A percentile compares a stretch with the other conserved stretches of the same genome.
These are phyloP conservation scores for Pyrus communis DNA, from an alignment of 306 rosid species.

Conservation along the genomic window DNA sequence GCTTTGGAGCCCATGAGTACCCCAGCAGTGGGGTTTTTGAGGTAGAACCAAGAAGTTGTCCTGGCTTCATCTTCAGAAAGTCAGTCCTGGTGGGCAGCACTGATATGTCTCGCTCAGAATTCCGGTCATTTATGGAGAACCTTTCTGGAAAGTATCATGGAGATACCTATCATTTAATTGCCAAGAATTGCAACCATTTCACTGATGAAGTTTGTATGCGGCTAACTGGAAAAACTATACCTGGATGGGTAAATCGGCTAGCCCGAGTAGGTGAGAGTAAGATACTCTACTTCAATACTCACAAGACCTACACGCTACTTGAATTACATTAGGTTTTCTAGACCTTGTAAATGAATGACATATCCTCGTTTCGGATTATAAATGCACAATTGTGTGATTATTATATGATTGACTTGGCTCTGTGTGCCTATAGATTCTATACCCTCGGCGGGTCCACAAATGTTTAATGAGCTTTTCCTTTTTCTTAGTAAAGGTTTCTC, in stretches of 20 bases:
- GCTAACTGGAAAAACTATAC: conserved; percentile 84
- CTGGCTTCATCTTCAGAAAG: conserved; percentile 85
- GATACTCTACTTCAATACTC: conserved; percentile 11
- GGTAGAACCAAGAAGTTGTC: conserved; percentile 95
- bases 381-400: neutral
- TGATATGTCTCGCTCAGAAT: conserved; percentile 62
- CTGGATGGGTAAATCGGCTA: conserved; percentile 94
- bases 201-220: conserved; percentile 73
- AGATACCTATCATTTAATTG: conserved; percentile 88
- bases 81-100: conserved; percentile 80
- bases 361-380: neutral
- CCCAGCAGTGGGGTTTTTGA: conserved; percentile 87
- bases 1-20: conserved; percentile 90
- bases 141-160: conserved; percentile 79
- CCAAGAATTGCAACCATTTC: conserved; percentile 96
- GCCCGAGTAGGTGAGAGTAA: conserved; percentile 71
- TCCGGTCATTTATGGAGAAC: conserved; percentile 67
- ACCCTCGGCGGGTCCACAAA: no score
- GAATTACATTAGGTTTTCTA: neutral
- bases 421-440: neutral
- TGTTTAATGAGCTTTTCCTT: conserved; percentile 16
- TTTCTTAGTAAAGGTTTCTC: conserved; percentile 31
- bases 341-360: neutral
- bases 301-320: conserved; percentile 1
- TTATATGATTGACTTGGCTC: neutral